Percentiles rank a stretch among this genome's conserved stretches.
phyloP scores from a whole-genome alignment of 108 stramenopile genomes.

The Nannochloropsis gaditana region DNA sequence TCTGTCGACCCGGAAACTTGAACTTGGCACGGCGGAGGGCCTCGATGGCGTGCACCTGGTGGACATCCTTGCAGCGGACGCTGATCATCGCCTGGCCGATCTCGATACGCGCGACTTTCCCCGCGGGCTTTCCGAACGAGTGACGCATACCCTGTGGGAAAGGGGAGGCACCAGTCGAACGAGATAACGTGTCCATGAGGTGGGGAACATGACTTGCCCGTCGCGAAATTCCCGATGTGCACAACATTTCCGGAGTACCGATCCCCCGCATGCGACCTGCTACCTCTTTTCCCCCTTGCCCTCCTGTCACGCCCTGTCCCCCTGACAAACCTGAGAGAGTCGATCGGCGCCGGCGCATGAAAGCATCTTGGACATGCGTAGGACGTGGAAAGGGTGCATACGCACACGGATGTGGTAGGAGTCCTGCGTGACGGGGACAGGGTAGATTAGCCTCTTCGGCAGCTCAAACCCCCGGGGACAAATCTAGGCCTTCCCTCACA shows the following conservation, averaged over 20 bases:
- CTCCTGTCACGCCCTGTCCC: not conserved
- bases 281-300: not conserved
- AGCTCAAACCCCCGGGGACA: too few species aligned
- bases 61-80: conserved; percentile 86
- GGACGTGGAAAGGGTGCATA: conserved; percentile 98
- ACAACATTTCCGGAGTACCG: not conserved
- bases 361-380: conserved; percentile 99
- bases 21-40: conserved; percentile 99
- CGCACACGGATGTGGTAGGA: conserved; percentile 98
- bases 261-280: not conserved
- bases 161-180: not conserved
- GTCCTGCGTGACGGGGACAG: conserved; percentile 49
- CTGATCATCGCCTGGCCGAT: conserved; percentile 92
- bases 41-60: conserved; percentile 85
- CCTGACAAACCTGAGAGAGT: conserved; percentile 48
- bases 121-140: conserved; percentile 99
- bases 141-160: conserved; percentile 83
- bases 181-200: too few species aligned
- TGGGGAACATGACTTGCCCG: too few species aligned
- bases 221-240: not conserved
- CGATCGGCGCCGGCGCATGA: conserved; percentile 99
- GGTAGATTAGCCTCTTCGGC: too few species aligned
- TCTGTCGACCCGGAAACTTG: conserved; percentile 99
- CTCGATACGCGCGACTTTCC: conserved; percentile 93
- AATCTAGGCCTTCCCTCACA: too few species aligned